A percentile compares a stretch with the other conserved stretches of the same genome.
These are phyloP conservation scores for Cladosporium cucumerinum DNA, from an alignment of 2,329 filamentous ascomycete genomes.

Conservation along the genomic window DNA sequence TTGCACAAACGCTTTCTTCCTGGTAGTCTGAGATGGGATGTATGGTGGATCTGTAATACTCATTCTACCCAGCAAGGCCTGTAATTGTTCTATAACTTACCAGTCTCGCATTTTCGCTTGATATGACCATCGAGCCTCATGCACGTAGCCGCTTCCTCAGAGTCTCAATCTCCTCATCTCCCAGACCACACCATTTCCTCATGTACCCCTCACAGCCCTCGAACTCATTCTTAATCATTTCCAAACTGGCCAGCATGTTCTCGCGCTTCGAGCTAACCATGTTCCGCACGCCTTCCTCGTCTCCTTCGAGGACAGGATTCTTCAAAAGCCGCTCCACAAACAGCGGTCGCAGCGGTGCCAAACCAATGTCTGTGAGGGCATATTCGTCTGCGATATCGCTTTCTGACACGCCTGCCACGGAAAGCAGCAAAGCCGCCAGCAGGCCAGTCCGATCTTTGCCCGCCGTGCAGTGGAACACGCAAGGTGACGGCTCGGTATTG, in stretches of 20 bases:
- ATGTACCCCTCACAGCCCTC: constrained; percentile 65
- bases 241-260: constrained; percentile 51
- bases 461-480: constrained; percentile 70
- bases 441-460: constrained; percentile 77
- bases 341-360: constrained; percentile 44
- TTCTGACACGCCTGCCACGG: constrained; percentile 60
- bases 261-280: constrained; percentile 46
- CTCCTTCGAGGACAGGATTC: constrained; percentile 49
- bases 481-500: constrained; percentile 41
- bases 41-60: not conserved
- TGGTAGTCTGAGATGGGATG: not conserved
- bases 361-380: constrained; percentile 60
- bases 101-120: not conserved
- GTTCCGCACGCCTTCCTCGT: constrained; percentile 43
- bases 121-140: not conserved
- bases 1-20: not conserved
- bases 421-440: constrained; percentile 62
- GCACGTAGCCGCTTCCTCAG: constrained; percentile 49
- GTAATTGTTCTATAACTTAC: not conserved
- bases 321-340: constrained; percentile 53
- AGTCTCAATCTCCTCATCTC: constrained; percentile 52
- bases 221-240: constrained; percentile 57
- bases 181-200: constrained; percentile 55
- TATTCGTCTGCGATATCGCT: constrained; percentile 65
- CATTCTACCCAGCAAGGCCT: not conserved